Evolutionary conservation across 2,329 filamentous ascomycete species (phyloP), one percentile per base, ranked within the genome.

Genomic region (Diaporthe ilicicola): DNA sequence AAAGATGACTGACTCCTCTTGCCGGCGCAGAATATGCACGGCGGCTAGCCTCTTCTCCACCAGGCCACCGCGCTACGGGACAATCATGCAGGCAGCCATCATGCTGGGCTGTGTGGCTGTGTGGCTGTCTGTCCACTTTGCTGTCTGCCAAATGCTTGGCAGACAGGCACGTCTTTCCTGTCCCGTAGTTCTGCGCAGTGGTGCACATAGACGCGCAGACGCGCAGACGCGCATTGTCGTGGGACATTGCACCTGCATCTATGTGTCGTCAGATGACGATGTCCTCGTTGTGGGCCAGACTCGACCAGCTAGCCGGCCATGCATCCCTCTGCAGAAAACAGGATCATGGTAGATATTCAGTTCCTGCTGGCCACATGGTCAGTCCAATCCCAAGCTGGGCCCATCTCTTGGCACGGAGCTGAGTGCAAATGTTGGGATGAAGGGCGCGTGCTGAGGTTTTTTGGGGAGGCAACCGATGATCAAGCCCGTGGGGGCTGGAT

Each of bases 1-100:
- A 34, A 61, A n/a, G 46, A 4, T 34, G 13, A 37, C 62, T 71
- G 70, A 71, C 70, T 69, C 70, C 34, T 56, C 29, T n/a, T 32
- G 65, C 48, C 55, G 70, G 27, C 15, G 37, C 24, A 48, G 24
- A 34, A 4, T 13, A 39, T 46, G 56, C 56, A 54, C 48, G 9
- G 55, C 29, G 39, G 17, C 46, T 68, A 42, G 54, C 22, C 19
- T 48, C 39, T 29, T 5, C 32, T 34, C 32, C 32, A 17, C 12
- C n/a, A n/a, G n/a, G n/a, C n/a, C n/a, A 27, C 32, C 15, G 61
- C n/a, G 62, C 51, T 59, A 56, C 27, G 34, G 8, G 37, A 46
- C 24, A 4, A 69, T 55, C 66, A 54, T 37, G 53, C 32, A 54
- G 59, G 56, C 56, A 62, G 56, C 56, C 56, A 42, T 62, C 44